Percentiles rank a stretch among this genome's conserved stretches.
phyloP scores from a whole-genome alignment of 768 basidiomycete species.

The Krasilnikovozyma curviuscula region DNA sequence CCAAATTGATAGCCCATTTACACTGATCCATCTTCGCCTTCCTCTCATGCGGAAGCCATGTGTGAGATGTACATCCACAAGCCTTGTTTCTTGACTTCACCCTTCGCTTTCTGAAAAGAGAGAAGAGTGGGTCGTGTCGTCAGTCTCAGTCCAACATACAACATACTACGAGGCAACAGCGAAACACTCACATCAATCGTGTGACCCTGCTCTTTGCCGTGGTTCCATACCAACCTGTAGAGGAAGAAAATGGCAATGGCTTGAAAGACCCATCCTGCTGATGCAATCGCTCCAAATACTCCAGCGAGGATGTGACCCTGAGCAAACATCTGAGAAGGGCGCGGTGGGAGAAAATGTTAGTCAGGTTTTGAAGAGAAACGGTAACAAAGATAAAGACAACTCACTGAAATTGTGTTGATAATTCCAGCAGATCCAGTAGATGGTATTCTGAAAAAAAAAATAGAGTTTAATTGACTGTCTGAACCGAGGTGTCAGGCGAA shows the following conservation, averaged over 20 bases:
- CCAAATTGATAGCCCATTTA: too few relatives aligned
- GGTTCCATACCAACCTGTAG: constrained; percentile 32
- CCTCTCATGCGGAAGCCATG: too few relatives aligned
- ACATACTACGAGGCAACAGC: too few relatives aligned
- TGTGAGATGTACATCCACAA: too few relatives aligned
- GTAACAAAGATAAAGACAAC: too few relatives aligned
- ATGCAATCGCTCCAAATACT: constrained; percentile 24
- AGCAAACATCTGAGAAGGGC: constrained; percentile 53
- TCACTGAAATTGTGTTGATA: constrained; percentile 76
- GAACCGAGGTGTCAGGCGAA: constrained; percentile 2
- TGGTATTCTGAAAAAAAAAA: constrained; percentile 2
- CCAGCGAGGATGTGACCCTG: constrained; percentile 56
- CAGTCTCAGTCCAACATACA: too few relatives aligned
- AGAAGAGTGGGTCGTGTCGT: too few relatives aligned
- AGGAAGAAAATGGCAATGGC: neutral
- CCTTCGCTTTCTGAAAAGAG: constrained; percentile 13
- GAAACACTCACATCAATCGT: too few relatives aligned
- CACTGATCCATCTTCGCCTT: too few relatives aligned
- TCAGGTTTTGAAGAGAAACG: neutral
- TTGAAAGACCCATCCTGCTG: constrained; percentile 1
- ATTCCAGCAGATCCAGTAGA: constrained; percentile 81
- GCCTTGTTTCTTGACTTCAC: constrained; percentile 10
- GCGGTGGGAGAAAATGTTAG: constrained; percentile 21
- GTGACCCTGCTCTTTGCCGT: constrained; percentile 67
- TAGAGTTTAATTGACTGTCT: neutral